Conservation (phyloP, 176 grass and related monocot genomes). For the Cenchrus fungigraminus region DNA sequence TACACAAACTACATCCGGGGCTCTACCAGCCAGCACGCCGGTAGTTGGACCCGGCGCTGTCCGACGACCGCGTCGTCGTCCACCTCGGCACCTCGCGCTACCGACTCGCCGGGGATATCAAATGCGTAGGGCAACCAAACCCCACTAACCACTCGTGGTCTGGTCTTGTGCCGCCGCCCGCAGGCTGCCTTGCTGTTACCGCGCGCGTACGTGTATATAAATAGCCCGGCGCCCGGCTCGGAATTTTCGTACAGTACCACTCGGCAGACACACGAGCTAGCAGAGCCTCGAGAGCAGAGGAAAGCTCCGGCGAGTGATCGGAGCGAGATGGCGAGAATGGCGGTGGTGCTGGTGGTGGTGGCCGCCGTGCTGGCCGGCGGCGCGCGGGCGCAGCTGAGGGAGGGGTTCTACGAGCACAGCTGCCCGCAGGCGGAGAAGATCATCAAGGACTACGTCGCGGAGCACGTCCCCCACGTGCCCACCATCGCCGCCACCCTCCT, state of each 20-base stretch:
- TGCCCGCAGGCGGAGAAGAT: conserved; percentile 83
- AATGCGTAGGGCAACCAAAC: conserved; percentile 20
- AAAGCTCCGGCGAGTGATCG: not conserved
- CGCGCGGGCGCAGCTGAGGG: conserved; percentile 44
- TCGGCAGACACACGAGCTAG: no score
- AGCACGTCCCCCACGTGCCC: conserved; percentile 71
- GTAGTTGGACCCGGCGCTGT: conserved; percentile 14
- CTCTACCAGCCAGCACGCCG: not conserved
- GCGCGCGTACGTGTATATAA: conserved; percentile 21
- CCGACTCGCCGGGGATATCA: not conserved
- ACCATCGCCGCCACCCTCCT: conserved; percentile 74
- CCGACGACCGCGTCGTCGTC: not conserved
- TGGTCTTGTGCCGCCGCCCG: not conserved
- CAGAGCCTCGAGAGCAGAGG: not conserved
- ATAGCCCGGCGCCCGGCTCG: not conserved
- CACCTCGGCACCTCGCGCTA: not conserved
- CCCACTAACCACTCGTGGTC: not conserved
- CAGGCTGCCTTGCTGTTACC: not conserved
- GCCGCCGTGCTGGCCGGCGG: not conserved
- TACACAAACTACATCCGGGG: not conserved
- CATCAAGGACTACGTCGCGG: conserved; percentile 59
- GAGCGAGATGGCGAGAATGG: conserved; percentile 1
- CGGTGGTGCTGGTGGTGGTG: not conserved
- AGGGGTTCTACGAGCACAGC: conserved; percentile 72
- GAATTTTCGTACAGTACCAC: no score